Base-by-base conservation (phyloP, 2,329 filamentous ascomycete genomes). In the Cytospora leucostoma region DNA sequence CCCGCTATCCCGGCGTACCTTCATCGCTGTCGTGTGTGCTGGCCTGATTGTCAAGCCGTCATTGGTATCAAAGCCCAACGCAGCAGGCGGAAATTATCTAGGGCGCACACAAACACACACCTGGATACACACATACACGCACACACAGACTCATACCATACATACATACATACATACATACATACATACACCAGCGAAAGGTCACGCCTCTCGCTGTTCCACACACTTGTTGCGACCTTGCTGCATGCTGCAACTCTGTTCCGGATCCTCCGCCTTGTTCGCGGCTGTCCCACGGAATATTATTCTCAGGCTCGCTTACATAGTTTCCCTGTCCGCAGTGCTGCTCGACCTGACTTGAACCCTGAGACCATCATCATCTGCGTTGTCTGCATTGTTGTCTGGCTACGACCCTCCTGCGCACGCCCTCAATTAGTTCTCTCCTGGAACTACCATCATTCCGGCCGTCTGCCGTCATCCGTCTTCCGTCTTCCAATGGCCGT, bases 131-230 rank as follows among this genome's bases (percentile, higher is more conserved):
- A 13, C 37, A 38, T 15, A 38, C 37, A 13, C 37, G 15, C 37
- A 13, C 37, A 17, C 40, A 10, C 17, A 44, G 7, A 19, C 17
- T n/a, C 40, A 44, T n/a, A 19, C 7, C 13, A 44, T n/a, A 7
- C 40, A 44, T n/a, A n/a, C 40, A 19, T n/a, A 2, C 3, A 40
- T 17, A 38, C 37, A 59, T 21, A 11, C 17, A 10, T 7, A 34
- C 44, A 49, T 27, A 59, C 19, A 27, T 47, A 51, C 37, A 47
- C 34, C 56, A 21, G 32, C 51, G 19, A 57, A 61, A 64, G 62
- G 62, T 64, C 62, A 64, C 62, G 62, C 62, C 62, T 61, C 47
- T 47, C 47, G 49, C 62, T 52, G n/a, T 37, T 57, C 51, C 57
- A 56, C 44, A 40, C 47, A 35, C 47, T 35, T 53, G 34, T 33